Evolutionary conservation across 805 yeast genomes (phyloP).

Genomic region (Candida sakaeoensis): DNA sequence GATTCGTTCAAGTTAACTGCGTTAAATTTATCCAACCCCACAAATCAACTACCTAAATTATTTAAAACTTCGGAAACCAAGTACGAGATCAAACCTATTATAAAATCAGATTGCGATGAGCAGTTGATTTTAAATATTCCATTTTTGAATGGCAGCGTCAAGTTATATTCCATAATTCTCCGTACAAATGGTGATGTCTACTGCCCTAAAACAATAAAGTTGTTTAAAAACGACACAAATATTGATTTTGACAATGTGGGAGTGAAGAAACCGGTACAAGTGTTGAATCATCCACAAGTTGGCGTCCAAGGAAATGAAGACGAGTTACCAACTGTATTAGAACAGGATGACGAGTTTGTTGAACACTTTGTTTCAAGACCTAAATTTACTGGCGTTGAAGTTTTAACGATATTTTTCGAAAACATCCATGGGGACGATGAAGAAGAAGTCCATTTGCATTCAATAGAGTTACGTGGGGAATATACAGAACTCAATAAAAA

Average conservation of each 20-base stretch:
- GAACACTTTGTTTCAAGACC: conserved; percentile 82
- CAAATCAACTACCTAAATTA: conserved; percentile 46
- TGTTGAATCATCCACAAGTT: conserved; percentile 60
- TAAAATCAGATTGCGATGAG: conserved; percentile 74
- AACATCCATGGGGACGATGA: conserved; percentile 51
- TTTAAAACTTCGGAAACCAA: conserved; percentile 52
- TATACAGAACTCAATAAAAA: conserved; percentile 52
- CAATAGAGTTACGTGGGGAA: conserved; percentile 79
- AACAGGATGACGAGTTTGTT: conserved; percentile 51
- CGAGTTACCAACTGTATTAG: conserved; percentile 28
- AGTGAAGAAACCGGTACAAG: conserved; percentile 46
- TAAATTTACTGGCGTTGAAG: conserved; percentile 63
- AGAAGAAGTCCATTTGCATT: conserved; percentile 55
- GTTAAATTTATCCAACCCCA: conserved; percentile 55
- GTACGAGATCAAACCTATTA: conserved; percentile 43
- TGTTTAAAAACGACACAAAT: conserved; percentile 66
- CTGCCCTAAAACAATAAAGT: conserved; percentile 66
- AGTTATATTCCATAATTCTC: conserved; percentile 67
- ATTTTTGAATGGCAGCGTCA: conserved; percentile 65
- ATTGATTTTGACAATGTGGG: conserved; percentile 70
- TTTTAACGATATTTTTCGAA: conserved; percentile 65
- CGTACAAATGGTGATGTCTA: conserved; percentile 59
- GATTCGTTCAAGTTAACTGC: conserved; percentile 59
- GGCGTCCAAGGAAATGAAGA: conserved; percentile 48
- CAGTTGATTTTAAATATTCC: conserved; percentile 79